Evolutionary conservation across 1,284 basidiomycete species (phyloP).

Genomic region (Sutorius eximius): DNA sequence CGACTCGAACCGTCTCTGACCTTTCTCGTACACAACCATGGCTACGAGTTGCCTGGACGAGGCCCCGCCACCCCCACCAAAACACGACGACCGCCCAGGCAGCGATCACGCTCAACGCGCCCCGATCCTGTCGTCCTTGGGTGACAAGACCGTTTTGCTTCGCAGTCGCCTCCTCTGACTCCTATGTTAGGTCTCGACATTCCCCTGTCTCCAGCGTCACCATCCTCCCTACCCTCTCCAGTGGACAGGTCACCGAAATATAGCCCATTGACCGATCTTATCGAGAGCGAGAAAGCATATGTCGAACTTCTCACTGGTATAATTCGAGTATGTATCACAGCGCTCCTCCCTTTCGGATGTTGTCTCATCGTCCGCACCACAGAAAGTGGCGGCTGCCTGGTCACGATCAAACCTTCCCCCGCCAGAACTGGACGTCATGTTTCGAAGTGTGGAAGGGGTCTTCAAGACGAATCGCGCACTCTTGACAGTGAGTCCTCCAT

Average conservation of each 20-base stretch:
- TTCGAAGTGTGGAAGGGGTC: conserved; percentile 87
- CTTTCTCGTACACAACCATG: conserved; percentile 3
- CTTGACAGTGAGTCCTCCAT: conserved; percentile 55
- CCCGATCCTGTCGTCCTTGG: conserved; percentile 33
- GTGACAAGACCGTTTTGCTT: conserved; percentile 21
- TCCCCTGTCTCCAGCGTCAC: conserved; percentile 34
- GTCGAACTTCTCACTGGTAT: conserved; percentile 90
- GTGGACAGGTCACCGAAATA: conserved; percentile 57
- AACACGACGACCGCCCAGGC: conserved; percentile 21
- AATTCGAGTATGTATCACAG: conserved; percentile 72
- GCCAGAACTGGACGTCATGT: conserved; percentile 89
- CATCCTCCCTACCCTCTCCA: conserved; percentile 22
- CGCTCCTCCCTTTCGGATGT: conserved; percentile 8
- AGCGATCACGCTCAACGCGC: not conserved
- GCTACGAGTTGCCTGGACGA: not conserved
- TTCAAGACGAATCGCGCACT: conserved; percentile 90
- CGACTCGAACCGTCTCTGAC: not conserved
- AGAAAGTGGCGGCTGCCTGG: conserved; percentile 98
- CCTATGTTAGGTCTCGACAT: conserved; percentile 28
- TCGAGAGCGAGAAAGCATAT: conserved; percentile 91
- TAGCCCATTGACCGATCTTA: conserved; percentile 89
- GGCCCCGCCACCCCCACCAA: conserved; percentile 37
- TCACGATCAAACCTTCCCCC: conserved; percentile 93
- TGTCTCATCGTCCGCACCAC: conserved; percentile 15
- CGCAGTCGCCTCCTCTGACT: conserved; percentile 11